Conservation (phyloP, 1,284 basidiomycete genomes). For the Papiliotrema flavescens region DNA sequence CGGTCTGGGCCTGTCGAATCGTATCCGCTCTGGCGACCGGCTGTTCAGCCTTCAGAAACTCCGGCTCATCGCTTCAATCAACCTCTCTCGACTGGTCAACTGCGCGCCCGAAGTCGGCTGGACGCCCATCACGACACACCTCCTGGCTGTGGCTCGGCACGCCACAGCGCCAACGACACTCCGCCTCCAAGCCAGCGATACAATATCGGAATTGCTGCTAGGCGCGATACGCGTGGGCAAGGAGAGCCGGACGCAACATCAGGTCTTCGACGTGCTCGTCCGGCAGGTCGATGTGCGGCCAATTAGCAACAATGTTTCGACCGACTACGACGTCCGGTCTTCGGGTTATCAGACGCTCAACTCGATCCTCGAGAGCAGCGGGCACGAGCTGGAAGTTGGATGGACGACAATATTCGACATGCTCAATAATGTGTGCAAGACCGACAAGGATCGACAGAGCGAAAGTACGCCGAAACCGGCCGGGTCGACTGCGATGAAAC, state of each 20-base stretch:
- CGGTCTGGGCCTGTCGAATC: constrained; percentile 74
- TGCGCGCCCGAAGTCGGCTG: constrained; percentile 77
- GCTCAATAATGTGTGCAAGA: constrained; percentile 69
- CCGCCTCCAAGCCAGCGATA: constrained; percentile 79
- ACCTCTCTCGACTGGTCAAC: constrained; percentile 79
- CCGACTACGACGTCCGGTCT: constrained; percentile 68
- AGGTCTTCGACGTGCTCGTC: constrained; percentile 75
- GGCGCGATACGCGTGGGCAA: constrained; percentile 60
- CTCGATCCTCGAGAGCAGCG: constrained; percentile 82
- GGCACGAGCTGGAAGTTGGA: constrained; percentile 82
- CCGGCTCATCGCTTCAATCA: constrained; percentile 71
- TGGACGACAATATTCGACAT: constrained; percentile 93
- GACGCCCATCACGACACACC: constrained; percentile 72
- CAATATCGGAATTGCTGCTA: constrained; percentile 75
- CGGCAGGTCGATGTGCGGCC: constrained; percentile 62
- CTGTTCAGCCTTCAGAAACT: constrained; percentile 81
- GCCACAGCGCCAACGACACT: constrained; percentile 68
- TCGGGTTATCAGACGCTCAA: constrained; percentile 86
- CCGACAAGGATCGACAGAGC: constrained; percentile 17
- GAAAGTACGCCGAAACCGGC: neutral
- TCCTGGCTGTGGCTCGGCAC: constrained; percentile 65
- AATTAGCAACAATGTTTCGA: constrained; percentile 33
- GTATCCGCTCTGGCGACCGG: constrained; percentile 58
- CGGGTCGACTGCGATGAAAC: neutral
- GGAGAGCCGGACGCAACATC: constrained; percentile 64